Evolutionary conservation across 306 rosid genomes (phyloP), one percentile per base, ranked within the genome.

Genomic region (Trichosanthes cucumerina): DNA sequence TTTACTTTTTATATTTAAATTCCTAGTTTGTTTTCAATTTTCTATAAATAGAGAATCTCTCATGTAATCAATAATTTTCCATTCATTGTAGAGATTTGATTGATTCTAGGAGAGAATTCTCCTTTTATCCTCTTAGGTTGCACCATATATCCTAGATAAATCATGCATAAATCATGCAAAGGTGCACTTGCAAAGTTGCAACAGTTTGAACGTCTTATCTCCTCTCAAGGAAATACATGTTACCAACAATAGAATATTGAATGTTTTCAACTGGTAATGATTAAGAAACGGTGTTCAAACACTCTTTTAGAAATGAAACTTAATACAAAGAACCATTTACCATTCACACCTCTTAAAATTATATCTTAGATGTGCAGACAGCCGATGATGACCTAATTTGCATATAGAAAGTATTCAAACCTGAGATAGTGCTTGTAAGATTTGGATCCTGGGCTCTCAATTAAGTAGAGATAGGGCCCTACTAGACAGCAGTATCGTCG

Each of bases 381-480:
- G 77, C 24, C 23, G 5, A 6, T 47, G 5, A 72, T 24, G 34
- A 72, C 19, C 58, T 72, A 72, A 31, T 14, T 72, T 24, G 77
- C 76, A 72, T 72, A 13, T 13, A 19, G 44, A 66, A 23, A 44
- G 59, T 47, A 47, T 78, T 19, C 26, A 31, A 77, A 95, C 99
- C 99, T 92, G 90, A 82, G 86, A 88, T 58, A 91, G 79, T 82
- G 96, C 83, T 91, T 91, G 91, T 92, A 95, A 52, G 99, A 86
- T 79, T 89, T 92, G 4, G 97, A 91, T 83, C 79, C 83, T 78
- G 99, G 97, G 83, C 88, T 80, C 80, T 95, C 99, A 52, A 95
- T 96, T 62, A 89, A 89, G 85, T 95, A 95, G 75, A 95, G 90
- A 71, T 87, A 95, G 72, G 92, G 96, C 85, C 99, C 99, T 77